Evolutionary conservation across 805 yeast species (phyloP).

Genomic region (Ogataea trehalophila): DNA sequence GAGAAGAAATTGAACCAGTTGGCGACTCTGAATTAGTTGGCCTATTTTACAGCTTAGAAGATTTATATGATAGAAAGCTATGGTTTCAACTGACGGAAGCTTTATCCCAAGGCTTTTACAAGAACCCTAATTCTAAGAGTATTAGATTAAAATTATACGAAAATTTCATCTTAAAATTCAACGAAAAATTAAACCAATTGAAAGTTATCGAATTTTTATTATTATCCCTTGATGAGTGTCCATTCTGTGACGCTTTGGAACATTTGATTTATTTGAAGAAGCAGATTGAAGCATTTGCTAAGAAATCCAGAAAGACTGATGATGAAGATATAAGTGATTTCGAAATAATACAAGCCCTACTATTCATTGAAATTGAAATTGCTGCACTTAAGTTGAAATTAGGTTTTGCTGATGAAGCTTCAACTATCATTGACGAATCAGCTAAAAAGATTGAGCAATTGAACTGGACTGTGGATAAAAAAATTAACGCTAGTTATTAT

Average conservation of each 20-base stretch:
- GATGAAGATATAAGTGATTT: constrained; percentile 29
- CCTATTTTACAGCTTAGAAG: constrained; percentile 68
- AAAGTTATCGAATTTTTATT: constrained; percentile 74
- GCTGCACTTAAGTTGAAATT: constrained; percentile 64
- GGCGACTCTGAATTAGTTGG: constrained; percentile 47
- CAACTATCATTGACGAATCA: constrained; percentile 60
- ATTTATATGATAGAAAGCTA: constrained; percentile 78
- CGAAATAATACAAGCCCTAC: constrained; percentile 44
- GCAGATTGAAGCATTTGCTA: constrained; percentile 40
- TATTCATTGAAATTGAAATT: constrained; percentile 62
- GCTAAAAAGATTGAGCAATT: constrained; percentile 52
- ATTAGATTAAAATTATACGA: constrained; percentile 65
- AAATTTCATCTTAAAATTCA: constrained; percentile 62
- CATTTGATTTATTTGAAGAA: constrained; percentile 41
- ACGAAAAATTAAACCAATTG: constrained; percentile 70
- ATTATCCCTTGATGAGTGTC: constrained; percentile 39
- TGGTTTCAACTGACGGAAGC: constrained; percentile 90
- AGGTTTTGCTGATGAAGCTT: constrained; percentile 51
- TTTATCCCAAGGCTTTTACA: constrained; percentile 55
- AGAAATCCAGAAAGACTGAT: constrained; percentile 27
- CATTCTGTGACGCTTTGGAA: constrained; percentile 44
- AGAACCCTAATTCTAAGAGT: constrained; percentile 43
- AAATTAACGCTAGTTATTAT: constrained; percentile 79
- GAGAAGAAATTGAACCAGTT: constrained; percentile 55
- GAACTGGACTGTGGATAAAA: constrained; percentile 48